phyloP scores from a whole-genome alignment of 2,329 filamentous ascomycete genomes.

The Fusarium brevicatenulatum region DNA sequence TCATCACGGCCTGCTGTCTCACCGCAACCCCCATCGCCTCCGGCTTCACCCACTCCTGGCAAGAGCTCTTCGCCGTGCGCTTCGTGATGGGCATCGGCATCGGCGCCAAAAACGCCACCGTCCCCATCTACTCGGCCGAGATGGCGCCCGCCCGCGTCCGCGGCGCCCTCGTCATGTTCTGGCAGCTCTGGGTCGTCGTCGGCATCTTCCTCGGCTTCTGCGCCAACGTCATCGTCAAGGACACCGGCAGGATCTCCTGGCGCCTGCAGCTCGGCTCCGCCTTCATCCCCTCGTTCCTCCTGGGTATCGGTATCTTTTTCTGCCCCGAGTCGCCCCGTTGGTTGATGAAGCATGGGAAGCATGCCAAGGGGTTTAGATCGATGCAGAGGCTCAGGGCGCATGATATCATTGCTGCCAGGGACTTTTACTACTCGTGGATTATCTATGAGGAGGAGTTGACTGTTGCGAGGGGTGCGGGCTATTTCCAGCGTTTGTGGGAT shows the following conservation, averaged over 20 bases:
- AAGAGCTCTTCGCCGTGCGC: constrained; percentile 71
- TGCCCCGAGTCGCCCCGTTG: constrained; percentile 72
- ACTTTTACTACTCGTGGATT: constrained; percentile 62
- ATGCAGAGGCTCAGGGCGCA: constrained; percentile 60
- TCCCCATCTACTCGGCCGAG: constrained; percentile 79
- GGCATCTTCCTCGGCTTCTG: constrained; percentile 60
- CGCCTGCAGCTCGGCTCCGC: constrained; percentile 71
- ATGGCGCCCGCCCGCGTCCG: constrained; percentile 73
- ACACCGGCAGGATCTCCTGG: constrained; percentile 65
- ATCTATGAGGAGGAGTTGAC: constrained; percentile 48
- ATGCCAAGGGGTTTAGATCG: constrained; percentile 66
- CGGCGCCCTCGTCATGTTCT: constrained; percentile 82
- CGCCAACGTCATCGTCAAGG: constrained; percentile 63
- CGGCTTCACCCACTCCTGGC: constrained; percentile 70
- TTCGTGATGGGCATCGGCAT: constrained; percentile 76
- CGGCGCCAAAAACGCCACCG: constrained; percentile 70
- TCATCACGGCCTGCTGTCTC: constrained; percentile 63
- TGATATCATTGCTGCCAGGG: constrained; percentile 64
- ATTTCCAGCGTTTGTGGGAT: constrained; percentile 56
- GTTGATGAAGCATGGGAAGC: constrained; percentile 71
- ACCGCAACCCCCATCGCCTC: constrained; percentile 55
- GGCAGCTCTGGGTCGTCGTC: constrained; percentile 59
- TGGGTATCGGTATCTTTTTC: constrained; percentile 66
- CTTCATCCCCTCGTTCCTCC: constrained; percentile 62
- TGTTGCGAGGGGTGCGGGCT: constrained; percentile 42